phyloP scores from a whole-genome alignment of 1,284 basidiomycete genomes.

The Sphaerobolus stellatus region DNA sequence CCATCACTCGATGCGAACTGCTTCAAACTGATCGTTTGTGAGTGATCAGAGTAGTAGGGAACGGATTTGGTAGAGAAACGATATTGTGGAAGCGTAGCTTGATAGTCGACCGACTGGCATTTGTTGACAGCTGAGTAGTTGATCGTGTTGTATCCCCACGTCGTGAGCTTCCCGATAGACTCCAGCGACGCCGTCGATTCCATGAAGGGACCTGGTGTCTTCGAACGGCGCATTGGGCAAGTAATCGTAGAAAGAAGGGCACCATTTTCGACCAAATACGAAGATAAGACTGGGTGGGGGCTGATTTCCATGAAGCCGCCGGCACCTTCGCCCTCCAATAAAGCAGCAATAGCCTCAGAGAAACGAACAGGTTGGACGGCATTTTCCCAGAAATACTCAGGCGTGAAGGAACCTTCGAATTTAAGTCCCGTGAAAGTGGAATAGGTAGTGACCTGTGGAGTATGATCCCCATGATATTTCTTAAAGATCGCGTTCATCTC shows the following conservation, averaged over 20 bases:
- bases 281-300: constrained; percentile 37
- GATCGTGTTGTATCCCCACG: constrained; percentile 26
- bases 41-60: constrained; percentile 13
- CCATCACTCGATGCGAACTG: constrained; percentile 27
- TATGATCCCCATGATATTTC: constrained; percentile 16
- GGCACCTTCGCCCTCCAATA: constrained; percentile 19
- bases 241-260: constrained; percentile 20
- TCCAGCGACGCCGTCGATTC: constrained; percentile 21
- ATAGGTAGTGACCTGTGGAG: constrained; percentile 19
- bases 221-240: constrained; percentile 31
- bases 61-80: constrained; percentile 25
- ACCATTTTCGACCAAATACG: constrained; percentile 28
- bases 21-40: constrained; percentile 14
- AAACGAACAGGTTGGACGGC: constrained; percentile 34
- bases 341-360: constrained; percentile 15
- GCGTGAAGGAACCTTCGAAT: constrained; percentile 16
- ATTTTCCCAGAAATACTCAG: constrained; percentile 37
- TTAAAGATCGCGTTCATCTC: constrained; percentile 26
- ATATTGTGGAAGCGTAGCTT: constrained; percentile 23
- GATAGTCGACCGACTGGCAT: constrained; percentile 3
- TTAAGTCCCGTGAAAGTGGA: constrained; percentile 25
- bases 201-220: constrained; percentile 13
- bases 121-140: constrained; percentile 23
- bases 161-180: constrained; percentile 25
- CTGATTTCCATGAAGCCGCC: constrained; percentile 32